Evolutionary conservation across 2,329 filamentous ascomycete species (phyloP), one percentile per base, ranked within the genome.

Genomic region (Aspergillus sp.): DNA sequence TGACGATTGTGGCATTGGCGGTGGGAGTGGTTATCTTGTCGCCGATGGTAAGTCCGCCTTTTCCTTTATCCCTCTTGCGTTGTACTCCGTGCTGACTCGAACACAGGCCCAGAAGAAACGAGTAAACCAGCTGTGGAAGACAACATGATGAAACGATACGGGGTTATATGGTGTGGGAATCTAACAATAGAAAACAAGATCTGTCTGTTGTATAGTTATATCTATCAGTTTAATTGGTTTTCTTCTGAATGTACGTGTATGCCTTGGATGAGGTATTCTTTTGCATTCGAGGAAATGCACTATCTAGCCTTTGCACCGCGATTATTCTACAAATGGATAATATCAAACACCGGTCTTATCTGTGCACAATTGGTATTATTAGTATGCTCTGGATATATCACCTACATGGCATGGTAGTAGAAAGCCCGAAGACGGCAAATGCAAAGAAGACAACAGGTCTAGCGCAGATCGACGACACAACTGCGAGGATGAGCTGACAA

Each of bases 1-100:
- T 83, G 14, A 99, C 94, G 1, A 91, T 99, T 34, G 78, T 88
- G 38, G 93, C 90, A 16, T 78, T 97, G 61, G 83, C 83, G 43
- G 80, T 83, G 36, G 91, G 91, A 43, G 93, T 96, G 14, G 71
- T 86, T 58, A 82, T 89, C 51, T 77, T 97, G 65, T 87, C 87
- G 49, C 94, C 94, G 23, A 85, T 97, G 83, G 94, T 96, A 80
- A 78, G 88, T 38, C 16, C n/a, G 7, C 34, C 34, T 5, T 38
- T 38, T 17, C n/a, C 13, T 38, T 17, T n/a, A 29, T 2, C 7
- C 25, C 3, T 25, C 29, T 10, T 6, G 19, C 16, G 21, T 16
- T 17, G 5, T 16, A 17, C 21, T 52, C 45, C 46, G 25, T 2
- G n/a, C 17, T 13, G 21, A 21, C 5, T 7, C 14, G 5, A n/a